phyloP scores from a whole-genome alignment of 192 early-diverging fungal genomes.

The Backusella macrospora region DNA sequence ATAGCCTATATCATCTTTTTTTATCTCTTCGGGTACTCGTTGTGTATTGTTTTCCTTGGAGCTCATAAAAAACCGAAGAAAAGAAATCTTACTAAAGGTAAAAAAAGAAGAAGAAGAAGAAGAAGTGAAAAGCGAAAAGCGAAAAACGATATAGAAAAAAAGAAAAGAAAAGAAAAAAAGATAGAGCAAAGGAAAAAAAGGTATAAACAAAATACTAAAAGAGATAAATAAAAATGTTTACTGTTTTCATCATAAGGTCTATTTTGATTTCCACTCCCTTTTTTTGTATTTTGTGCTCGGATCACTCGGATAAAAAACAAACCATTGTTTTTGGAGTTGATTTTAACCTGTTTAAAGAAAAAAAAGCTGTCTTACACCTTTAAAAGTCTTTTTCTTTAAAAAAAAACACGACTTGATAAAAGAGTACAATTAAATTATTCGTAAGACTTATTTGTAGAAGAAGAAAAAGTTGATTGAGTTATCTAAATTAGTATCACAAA shows the following conservation, averaged over 20 bases:
- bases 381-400: too few species aligned
- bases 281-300: constrained; percentile 6
- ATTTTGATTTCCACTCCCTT: not conserved
- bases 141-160: not conserved
- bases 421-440: too few species aligned
- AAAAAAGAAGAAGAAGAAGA: constrained; percentile 3
- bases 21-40: not conserved
- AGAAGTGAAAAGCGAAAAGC: not conserved
- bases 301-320: not conserved
- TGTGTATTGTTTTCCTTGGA: constrained; percentile 6
- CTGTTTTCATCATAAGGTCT: constrained; percentile 13
- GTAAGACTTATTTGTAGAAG: too few species aligned
- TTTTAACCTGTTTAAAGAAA: constrained; percentile 3
- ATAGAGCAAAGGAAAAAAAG: too few species aligned
- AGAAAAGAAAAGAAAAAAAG: not conserved
- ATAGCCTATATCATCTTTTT: constrained; percentile 13
- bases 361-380: too few species aligned
- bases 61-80: constrained; percentile 9
- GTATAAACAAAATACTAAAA: too few species aligned
- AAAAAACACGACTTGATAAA: too few species aligned
- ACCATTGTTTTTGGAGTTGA: not conserved
- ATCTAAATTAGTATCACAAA: too few species aligned
- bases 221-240: constrained; percentile 3
- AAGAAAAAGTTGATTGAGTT: too few species aligned
- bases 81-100: not conserved